Percentiles rank a stretch among this genome's conserved stretches.
phyloP scores from a whole-genome alignment of 2,329 filamentous ascomycete species.

The Metarhizium sp. region DNA sequence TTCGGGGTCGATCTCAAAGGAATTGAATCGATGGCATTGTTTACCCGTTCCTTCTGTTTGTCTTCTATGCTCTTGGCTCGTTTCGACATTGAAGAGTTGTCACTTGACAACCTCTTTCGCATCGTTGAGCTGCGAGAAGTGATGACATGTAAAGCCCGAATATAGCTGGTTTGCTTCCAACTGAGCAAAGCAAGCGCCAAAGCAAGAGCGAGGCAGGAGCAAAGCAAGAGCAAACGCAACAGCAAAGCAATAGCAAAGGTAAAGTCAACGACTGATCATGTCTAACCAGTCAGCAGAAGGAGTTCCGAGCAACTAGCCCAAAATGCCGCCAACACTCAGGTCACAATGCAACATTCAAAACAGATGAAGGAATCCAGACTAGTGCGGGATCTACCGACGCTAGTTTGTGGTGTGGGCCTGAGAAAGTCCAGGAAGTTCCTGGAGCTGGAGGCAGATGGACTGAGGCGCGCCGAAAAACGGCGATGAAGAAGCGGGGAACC shows the following conservation, averaged over 20 bases:
- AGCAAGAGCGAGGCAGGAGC: too few species aligned
- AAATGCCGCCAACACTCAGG: not conserved
- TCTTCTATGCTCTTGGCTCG: conserved; percentile 3
- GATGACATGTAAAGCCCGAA: not conserved
- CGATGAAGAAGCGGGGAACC: not conserved
- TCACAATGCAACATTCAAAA: not conserved
- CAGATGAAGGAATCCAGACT: not conserved
- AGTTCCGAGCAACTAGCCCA: not conserved
- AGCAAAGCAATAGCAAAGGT: not conserved
- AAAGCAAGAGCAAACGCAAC: not conserved
- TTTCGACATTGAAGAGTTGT: conserved; percentile 1
- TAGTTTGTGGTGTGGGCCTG: not conserved
- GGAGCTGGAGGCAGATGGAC: too few species aligned
- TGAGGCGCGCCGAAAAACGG: not conserved
- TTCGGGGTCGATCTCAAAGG: not conserved
- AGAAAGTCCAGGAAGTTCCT: not conserved
- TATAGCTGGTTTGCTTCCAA: not conserved
- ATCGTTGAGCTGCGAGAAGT: not conserved
- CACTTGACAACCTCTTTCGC: conserved; percentile 4
- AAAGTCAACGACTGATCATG: not conserved
- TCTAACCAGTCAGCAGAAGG: not conserved
- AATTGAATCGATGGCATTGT: conserved; percentile 1
- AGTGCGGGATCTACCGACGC: not conserved
- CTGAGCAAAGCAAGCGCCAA: not conserved
- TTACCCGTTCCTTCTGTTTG: conserved; percentile 6